Conservation (phyloP, 768 basidiomycete species). For the Lactarius deliciosus region DNA sequence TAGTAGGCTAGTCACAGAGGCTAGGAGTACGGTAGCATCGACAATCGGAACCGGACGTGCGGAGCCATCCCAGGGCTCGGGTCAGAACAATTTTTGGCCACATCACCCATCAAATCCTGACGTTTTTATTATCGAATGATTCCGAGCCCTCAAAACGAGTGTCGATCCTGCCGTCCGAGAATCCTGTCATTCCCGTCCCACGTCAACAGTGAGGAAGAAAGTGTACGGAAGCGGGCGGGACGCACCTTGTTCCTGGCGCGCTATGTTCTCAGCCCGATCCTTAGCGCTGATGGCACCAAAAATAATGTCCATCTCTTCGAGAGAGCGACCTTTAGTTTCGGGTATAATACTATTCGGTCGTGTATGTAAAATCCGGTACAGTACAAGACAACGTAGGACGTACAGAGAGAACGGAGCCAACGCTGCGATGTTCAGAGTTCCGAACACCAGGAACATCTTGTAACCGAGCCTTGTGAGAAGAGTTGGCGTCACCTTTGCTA, state of each 20-base stretch:
- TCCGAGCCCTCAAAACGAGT: not conserved
- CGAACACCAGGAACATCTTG: slow-evolving; percentile 80
- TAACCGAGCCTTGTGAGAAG: slow-evolving; percentile 62
- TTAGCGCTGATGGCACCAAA: slow-evolving; percentile 59
- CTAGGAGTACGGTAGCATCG: not conserved
- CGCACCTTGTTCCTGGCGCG: slow-evolving; percentile 43
- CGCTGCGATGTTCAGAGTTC: slow-evolving; percentile 66
- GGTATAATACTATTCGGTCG: slow-evolving; percentile 37
- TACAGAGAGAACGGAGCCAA: slow-evolving; percentile 69
- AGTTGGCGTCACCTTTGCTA: slow-evolving; percentile 68
- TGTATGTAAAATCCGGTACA: not conserved
- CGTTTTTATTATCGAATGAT: not conserved
- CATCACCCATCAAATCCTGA: not conserved
- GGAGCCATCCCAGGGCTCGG: not conserved
- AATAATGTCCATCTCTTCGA: slow-evolving; percentile 58
- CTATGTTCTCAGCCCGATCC: slow-evolving; percentile 53
- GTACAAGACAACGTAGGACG: slow-evolving; percentile 29
- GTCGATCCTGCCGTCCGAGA: not conserved
- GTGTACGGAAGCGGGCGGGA: not conserved
- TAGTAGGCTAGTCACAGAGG: no score
- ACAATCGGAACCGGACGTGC: not conserved
- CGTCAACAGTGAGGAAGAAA: not conserved
- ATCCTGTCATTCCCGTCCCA: slow-evolving; percentile 3
- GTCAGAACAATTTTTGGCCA: not conserved
- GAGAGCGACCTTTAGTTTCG: slow-evolving; percentile 43